These are phyloP conservation scores for Hyaloscypha finlandica DNA, from an alignment of 495 filamentous ascomycete species.

Conservation along the genomic window DNA sequence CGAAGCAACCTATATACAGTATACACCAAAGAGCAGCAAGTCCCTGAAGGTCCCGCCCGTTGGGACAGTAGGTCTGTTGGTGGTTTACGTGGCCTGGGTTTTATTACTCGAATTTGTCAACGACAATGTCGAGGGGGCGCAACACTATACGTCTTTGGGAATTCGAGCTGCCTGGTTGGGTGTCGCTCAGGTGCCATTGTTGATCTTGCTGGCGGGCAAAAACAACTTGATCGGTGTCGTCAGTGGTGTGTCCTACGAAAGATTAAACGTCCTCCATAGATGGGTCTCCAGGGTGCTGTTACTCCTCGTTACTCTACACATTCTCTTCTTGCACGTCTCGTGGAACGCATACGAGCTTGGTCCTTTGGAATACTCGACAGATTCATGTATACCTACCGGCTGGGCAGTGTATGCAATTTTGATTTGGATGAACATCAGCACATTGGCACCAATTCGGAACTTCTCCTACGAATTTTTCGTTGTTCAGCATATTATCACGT, in stretches of 20 bases:
- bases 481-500: slow-evolving; percentile 75
- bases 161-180: slow-evolving; percentile 73
- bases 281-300: slow-evolving; percentile 77
- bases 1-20: slow-evolving; percentile 29
- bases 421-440: slow-evolving; percentile 69
- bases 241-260: slow-evolving; percentile 71
- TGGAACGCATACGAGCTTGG: slow-evolving; percentile 68
- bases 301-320: slow-evolving; percentile 73
- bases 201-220: slow-evolving; percentile 78
- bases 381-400: slow-evolving; percentile 52
- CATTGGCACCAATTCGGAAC: slow-evolving; percentile 69
- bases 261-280: slow-evolving; percentile 82
- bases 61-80: slow-evolving; percentile 24
- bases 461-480: slow-evolving; percentile 82
- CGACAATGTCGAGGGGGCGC: slow-evolving; percentile 30
- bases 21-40: slow-evolving; percentile 9
- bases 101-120: slow-evolving; percentile 30
- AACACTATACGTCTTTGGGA: slow-evolving; percentile 29
- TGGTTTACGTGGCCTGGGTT: slow-evolving; percentile 26
- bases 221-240: slow-evolving; percentile 72
- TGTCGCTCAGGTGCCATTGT: slow-evolving; percentile 73
- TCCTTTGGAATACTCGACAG: slow-evolving; percentile 37
- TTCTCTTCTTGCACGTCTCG: slow-evolving; percentile 67
- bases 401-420: slow-evolving; percentile 73
- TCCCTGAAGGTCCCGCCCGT: slow-evolving; percentile 25